Evolutionary conservation across 2,329 filamentous ascomycete genomes (phyloP).

Genomic region (Venturia carpophila): DNA sequence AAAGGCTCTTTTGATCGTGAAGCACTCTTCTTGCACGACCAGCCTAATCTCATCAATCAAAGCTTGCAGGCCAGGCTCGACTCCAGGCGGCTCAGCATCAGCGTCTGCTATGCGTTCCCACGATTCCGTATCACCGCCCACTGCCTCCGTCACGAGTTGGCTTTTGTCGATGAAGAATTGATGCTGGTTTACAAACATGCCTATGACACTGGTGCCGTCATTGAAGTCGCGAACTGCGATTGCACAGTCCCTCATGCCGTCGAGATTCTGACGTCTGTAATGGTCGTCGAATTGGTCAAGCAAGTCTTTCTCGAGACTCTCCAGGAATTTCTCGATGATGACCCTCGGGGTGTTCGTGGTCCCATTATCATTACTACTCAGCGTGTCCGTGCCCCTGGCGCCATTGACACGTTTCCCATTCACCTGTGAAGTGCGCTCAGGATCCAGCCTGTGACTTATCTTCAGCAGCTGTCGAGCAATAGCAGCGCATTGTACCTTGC

Average conservation of each 20-base stretch:
- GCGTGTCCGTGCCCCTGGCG: slow-evolving; percentile 34
- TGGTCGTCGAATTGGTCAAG: slow-evolving; percentile 96
- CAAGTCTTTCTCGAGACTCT: slow-evolving; percentile 89
- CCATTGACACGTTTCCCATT: slow-evolving; percentile 29
- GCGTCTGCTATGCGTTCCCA: slow-evolving; percentile 95
- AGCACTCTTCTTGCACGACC: slow-evolving; percentile 93
- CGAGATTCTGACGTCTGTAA: slow-evolving; percentile 89
- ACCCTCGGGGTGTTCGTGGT: slow-evolving; percentile 61
- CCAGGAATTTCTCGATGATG: slow-evolving; percentile 92
- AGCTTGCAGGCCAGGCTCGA: slow-evolving; percentile 87
- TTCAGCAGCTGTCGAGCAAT: slow-evolving; percentile 89
- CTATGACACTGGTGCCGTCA: slow-evolving; percentile 89
- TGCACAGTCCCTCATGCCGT: slow-evolving; percentile 96
- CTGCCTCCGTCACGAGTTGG: slow-evolving; percentile 82
- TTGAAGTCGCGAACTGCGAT: slow-evolving; percentile 93
- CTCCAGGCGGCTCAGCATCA: slow-evolving; percentile 80
- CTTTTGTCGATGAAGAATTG: slow-evolving; percentile 98
- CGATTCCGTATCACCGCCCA: slow-evolving; percentile 59
- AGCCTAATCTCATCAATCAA: slow-evolving; percentile 90
- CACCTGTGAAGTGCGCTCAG: slow-evolving; percentile 34
- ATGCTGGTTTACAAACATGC: slow-evolving; percentile 95
- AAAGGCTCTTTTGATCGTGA: slow-evolving; percentile 93
- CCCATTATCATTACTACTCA: slow-evolving; percentile 26
- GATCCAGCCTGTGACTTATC: slow-evolving; percentile 86
- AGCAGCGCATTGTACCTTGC: slow-evolving; percentile 87